Base-by-base conservation (phyloP, 208 protist genomes). In the Trypanosoma scelopori region DNA sequence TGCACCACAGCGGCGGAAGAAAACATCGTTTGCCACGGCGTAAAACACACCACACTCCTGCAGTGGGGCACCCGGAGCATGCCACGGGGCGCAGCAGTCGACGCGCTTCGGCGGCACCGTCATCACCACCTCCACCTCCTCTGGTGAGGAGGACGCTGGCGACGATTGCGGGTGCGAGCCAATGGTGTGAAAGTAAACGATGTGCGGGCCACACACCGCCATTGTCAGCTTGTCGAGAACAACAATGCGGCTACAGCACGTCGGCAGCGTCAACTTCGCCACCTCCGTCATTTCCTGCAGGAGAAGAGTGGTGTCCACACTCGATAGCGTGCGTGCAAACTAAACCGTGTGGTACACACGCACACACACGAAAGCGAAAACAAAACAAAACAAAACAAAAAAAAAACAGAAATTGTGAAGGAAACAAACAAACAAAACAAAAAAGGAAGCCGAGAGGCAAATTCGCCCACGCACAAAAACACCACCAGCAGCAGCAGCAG, bases 21-120 rank as follows among this genome's bases (percentile, higher is more conserved):
- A 42, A 9, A 79, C 23, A 25, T 23, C 48, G 28, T 41, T 32
- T 13, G 13, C 30, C 5, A 62, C 51, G n/a, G 45, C 41, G 45
- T 64, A 53, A 49, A 61, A 70, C 11, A 70, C 55, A 45, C 64
- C 64, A 30, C 64, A 61, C 16, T 70, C 55, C 22, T 62, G 65
- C 46, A 69, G 64, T 20, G 69, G 30, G 30, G 71, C 53, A 55
- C 63, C 82, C 9, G 70, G 76, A 6, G 76, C 58, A 23, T 81
- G 59, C 82, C 82, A 86, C 47, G 82, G 77, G 51, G 74, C 74
- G 37, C 72, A 85, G 32, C 32, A 30, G 27, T 48, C 65, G 20
- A 27, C n/a, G 46, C 35, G 41, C 18, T 25, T 16, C 16, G 63
- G 27, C 20, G 49, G 25, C n/a, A 49, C 41, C 30, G 49, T 27